Evolutionary conservation across 768 basidiomycete genomes (phyloP), one percentile per base, ranked within the genome.

Genomic region (Dioszegia hungarica): DNA sequence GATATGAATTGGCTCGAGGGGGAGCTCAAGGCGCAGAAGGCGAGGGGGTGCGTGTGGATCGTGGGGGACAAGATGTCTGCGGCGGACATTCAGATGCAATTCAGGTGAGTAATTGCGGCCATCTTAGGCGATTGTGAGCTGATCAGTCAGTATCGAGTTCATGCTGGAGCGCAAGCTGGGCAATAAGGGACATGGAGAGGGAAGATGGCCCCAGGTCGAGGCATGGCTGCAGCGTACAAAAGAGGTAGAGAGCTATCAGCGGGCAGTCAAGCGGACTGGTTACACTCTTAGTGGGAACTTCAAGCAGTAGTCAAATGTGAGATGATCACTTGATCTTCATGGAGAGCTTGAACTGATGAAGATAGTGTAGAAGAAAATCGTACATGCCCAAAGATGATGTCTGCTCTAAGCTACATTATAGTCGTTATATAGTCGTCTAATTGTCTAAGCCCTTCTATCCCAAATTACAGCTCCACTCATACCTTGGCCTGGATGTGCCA

Each of bases 11-110:
- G 56, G 56, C 34, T 57, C 8, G 56, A 57, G 34, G 48, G 48
- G 36, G 39, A 12, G 14, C 19, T 57, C 24, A 28, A 2, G 27
- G 27, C 24, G 14, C 56, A 57, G 36, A 57, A 49, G 38, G 43
- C 22, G 9, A 50, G 25, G 19, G 56, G 56, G 8, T 40, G 56
- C n/a, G 36, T 1, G 1, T 57, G 56, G 56, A 58, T 58, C 27
- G 57, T 58, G 1, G 57, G 57, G 12, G 41, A 58, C 15, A 45
- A 38, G 8, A 17, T 58, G 31, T 52, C 39, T 14, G 45, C 37
- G 29, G 57, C 57, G 36, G 57, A 58, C 45, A 58, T 58, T 25
- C 28, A 34, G 50, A 58, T 58, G 57, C 57, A 58, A 41, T 58
- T 58, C 50, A 52, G 49, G 57, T 58, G 24, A 24, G 57, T 33